A percentile compares a stretch with the other conserved stretches of the same genome.
Evolutionary conservation across 345 rosid genomes (phyloP).

Genomic region (Eucalyptus grandis): DNA sequence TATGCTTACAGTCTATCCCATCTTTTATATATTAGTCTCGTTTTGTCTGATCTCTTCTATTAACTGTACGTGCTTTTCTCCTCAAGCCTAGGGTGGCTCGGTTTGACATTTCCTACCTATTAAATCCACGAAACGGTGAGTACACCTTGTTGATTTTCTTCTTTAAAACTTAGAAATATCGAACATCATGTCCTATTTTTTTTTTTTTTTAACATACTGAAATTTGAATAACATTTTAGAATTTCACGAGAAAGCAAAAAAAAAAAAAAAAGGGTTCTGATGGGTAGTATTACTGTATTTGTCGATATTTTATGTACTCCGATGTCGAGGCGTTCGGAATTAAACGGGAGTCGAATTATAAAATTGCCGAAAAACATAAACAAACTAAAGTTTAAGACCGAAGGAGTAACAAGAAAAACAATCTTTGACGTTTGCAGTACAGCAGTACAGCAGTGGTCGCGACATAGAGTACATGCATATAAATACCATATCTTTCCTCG

Average conservation of each 20-base stretch:
- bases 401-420: no score
- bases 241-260: not conserved
- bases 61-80: not conserved
- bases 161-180: not conserved
- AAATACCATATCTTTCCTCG: no score
- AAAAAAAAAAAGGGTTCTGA: accelerated
- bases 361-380: no score
- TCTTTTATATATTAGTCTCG: not conserved
- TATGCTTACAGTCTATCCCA: not conserved
- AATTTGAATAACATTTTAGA: not conserved
- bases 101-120: not conserved
- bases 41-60: not conserved
- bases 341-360: not conserved
- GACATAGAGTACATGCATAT: not conserved
- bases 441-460: not conserved
- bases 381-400: no score
- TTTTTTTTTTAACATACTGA: not conserved
- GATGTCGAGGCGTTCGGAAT: not conserved
- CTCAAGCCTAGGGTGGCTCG: not conserved
- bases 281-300: not conserved
- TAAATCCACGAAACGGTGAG: not conserved
- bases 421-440: not conserved
- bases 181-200: not conserved
- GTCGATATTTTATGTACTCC: not conserved
- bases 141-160: not conserved